phyloP scores from a whole-genome alignment of 805 yeast genomes.

The Tetrapisispora taiwanensis region DNA sequence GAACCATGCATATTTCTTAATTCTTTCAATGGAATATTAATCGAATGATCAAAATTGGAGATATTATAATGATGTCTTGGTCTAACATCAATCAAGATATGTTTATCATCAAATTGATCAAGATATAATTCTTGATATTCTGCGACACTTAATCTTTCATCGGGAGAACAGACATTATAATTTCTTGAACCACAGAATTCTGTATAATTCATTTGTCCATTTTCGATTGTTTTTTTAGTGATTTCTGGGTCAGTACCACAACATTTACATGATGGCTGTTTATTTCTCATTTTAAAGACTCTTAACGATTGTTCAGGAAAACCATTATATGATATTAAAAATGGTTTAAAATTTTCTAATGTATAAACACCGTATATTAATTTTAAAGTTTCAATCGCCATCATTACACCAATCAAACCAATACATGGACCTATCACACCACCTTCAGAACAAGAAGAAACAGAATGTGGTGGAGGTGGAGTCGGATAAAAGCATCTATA shows the following conservation, averaged over 20 bases:
- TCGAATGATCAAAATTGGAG: conserved; percentile 46
- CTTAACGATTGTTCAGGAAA: conserved; percentile 58
- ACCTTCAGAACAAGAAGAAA: conserved; percentile 82
- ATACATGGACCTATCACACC: conserved; percentile 96
- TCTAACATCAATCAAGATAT: conserved; percentile 62
- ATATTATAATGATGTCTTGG: conserved; percentile 68
- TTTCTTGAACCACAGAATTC: conserved; percentile 62
- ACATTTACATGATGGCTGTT: conserved; percentile 47
- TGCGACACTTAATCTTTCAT: conserved; percentile 40
- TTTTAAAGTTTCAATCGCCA: conserved; percentile 83
- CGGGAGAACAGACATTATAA: conserved; percentile 35
- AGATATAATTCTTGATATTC: conserved; percentile 26
- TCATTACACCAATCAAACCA: conserved; percentile 78
- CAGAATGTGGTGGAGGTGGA: conserved; percentile 79
- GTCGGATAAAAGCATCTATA: conserved; percentile 86
- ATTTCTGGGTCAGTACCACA: conserved; percentile 52
- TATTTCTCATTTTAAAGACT: conserved; percentile 68
- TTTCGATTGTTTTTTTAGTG: conserved; percentile 36
- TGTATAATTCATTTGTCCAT: conserved; percentile 48
- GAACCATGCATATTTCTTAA: conserved; percentile 29
- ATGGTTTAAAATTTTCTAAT: conserved; percentile 49
- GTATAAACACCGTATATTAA: conserved; percentile 50
- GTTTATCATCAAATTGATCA: conserved; percentile 8
- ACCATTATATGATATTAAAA: conserved; percentile 57
- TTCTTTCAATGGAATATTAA: conserved; percentile 53